Percentiles rank a stretch among this genome's conserved stretches.
These are phyloP conservation scores for Hyaloscypha bicolor DNA, from an alignment of 495 filamentous ascomycete genomes.

Conservation along the genomic window DNA sequence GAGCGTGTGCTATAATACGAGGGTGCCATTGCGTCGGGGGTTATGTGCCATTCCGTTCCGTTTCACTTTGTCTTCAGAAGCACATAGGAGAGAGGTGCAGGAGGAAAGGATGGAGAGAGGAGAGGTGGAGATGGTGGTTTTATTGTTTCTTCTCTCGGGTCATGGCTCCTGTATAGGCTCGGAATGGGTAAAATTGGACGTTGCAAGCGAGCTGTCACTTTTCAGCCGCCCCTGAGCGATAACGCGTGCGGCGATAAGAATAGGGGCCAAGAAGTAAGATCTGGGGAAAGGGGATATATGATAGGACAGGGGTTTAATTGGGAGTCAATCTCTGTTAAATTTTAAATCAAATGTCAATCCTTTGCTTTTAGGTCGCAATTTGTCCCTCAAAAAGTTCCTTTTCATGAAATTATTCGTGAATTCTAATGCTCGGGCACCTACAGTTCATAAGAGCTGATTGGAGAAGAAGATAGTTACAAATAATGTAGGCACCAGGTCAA, in stretches of 20 bases:
- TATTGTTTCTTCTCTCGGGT: neutral
- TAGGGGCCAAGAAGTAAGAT: neutral
- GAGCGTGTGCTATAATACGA: conserved; percentile 39
- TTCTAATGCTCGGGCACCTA: neutral
- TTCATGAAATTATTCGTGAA: neutral
- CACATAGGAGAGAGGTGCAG: neutral
- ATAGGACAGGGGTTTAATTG: neutral
- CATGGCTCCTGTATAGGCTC: neutral
- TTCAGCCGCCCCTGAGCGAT: conserved; percentile 4
- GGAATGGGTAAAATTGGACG: neutral
- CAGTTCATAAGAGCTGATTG: neutral
- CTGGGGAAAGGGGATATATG: neutral
- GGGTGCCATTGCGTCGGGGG: conserved; percentile 37
- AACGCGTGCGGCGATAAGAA: conserved; percentile 7
- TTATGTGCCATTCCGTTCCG: conserved; percentile 35
- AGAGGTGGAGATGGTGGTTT: neutral
- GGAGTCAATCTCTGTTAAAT: neutral
- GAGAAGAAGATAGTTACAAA: neutral
- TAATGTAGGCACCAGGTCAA: neutral
- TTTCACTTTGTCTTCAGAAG: neutral
- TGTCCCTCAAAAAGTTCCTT: neutral
- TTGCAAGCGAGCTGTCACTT: conserved; percentile 5
- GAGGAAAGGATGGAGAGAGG: neutral
- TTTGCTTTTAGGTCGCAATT: neutral
- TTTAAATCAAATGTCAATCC: neutral